Conservation (phyloP, 768 basidiomycete species). For the Lanmaoa rubissima region DNA sequence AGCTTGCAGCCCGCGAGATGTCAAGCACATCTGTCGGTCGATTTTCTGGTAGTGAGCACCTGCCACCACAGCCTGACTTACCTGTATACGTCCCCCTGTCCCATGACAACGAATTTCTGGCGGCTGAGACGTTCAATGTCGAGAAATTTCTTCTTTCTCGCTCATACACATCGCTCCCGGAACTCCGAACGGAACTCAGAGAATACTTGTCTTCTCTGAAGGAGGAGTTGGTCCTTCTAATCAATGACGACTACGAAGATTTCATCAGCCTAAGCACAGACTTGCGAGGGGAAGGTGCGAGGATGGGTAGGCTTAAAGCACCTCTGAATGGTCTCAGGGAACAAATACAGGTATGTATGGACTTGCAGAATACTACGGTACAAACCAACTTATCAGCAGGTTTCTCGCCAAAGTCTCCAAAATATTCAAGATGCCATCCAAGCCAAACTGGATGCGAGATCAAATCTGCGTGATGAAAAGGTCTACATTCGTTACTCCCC, state of each 20-base stretch:
- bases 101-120: slow-evolving; percentile 74
- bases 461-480: slow-evolving; percentile 83
- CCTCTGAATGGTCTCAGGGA: slow-evolving; percentile 64
- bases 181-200: slow-evolving; percentile 82
- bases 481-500: slow-evolving; percentile 28
- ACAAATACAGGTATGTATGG: slow-evolving; percentile 61
- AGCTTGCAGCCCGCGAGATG: slow-evolving; percentile 58
- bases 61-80: slow-evolving; percentile 41
- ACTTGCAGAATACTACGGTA: not conserved
- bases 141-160: slow-evolving; percentile 89
- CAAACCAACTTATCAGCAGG: slow-evolving; percentile 29
- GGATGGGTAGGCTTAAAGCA: slow-evolving; percentile 62
- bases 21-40: slow-evolving; percentile 15
- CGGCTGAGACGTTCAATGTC: slow-evolving; percentile 67
- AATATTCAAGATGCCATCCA: slow-evolving; percentile 72
- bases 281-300: slow-evolving; percentile 76
- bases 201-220: slow-evolving; percentile 82
- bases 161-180: slow-evolving; percentile 79
- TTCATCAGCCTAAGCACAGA: slow-evolving; percentile 97
- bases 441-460: slow-evolving; percentile 71
- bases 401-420: slow-evolving; percentile 61
- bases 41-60: slow-evolving; percentile 8
- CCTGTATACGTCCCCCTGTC: slow-evolving; percentile 72
- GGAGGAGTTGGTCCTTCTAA: slow-evolving; percentile 91
- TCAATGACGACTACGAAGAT: slow-evolving; percentile 97